Conservation (phyloP, 2,329 filamentous ascomycete species). For the Colletotrichum echinochloae region DNA sequence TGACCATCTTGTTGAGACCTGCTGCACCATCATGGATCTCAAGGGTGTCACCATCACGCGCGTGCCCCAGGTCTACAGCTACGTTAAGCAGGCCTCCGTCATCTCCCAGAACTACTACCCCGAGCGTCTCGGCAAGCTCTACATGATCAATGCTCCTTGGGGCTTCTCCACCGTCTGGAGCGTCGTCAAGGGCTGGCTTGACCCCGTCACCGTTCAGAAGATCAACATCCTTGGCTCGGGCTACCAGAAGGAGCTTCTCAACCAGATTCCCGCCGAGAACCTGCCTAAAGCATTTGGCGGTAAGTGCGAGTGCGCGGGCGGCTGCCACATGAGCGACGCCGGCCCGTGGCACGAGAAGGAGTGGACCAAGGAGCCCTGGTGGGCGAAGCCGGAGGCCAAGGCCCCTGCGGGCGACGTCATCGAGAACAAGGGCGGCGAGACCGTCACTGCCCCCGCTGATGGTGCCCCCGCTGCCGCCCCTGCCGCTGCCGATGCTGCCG, state of each 20-base stretch:
- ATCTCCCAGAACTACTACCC: slow-evolving; percentile 99
- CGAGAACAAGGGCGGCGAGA: slow-evolving; percentile 55
- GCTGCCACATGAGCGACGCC: slow-evolving; percentile 87
- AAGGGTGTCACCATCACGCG: slow-evolving; percentile 91
- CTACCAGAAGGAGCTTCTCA: slow-evolving; percentile 87
- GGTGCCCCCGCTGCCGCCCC: slow-evolving; percentile 48
- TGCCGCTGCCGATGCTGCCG: slow-evolving; percentile 49
- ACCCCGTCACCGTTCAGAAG: slow-evolving; percentile 96
- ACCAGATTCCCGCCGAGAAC: slow-evolving; percentile 90
- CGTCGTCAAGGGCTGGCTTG: slow-evolving; percentile 92
- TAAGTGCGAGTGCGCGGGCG: slow-evolving; percentile 81
- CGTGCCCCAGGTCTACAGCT: slow-evolving; percentile 86
- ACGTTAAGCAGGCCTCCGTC: slow-evolving; percentile 84
- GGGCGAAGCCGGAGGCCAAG: slow-evolving; percentile 63
- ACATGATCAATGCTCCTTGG: slow-evolving; percentile 98
- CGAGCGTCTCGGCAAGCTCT: slow-evolving; percentile 94
- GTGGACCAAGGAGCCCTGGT: slow-evolving; percentile 75
- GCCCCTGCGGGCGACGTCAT: slow-evolving; percentile 50
- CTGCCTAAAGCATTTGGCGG: slow-evolving; percentile 90
- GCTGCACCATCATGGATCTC: slow-evolving; percentile 98
- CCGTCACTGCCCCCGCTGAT: slow-evolving; percentile 48
- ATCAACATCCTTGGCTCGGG: slow-evolving; percentile 87
- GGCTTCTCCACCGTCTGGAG: slow-evolving; percentile 89
- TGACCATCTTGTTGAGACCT: slow-evolving; percentile 92
- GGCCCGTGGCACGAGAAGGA: slow-evolving; percentile 87